phyloP scores from a whole-genome alignment of 768 basidiomycete genomes.

The Serendipita sp. region DNA sequence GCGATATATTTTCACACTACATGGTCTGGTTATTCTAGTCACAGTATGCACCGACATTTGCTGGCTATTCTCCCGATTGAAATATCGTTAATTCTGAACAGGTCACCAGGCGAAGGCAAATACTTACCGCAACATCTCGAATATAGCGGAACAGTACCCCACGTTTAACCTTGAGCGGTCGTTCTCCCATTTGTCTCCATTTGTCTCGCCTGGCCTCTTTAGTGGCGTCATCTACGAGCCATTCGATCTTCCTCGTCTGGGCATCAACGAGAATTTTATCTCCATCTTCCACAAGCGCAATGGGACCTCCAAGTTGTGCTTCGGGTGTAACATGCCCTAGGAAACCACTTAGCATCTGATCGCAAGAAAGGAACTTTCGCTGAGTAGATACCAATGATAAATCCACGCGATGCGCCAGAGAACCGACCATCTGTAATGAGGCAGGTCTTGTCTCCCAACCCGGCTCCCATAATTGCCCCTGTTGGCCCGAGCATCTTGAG shows the following conservation, averaged over 20 bases:
- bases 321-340: constrained; percentile 45
- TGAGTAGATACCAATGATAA: constrained; percentile 33
- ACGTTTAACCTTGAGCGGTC: constrained; percentile 46
- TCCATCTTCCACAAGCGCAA: constrained; percentile 72
- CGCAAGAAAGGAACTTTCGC: neutral
- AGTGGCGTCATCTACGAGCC: constrained; percentile 55
- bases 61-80: constrained; percentile 35
- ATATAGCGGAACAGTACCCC: constrained; percentile 70
- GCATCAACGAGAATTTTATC: constrained; percentile 65
- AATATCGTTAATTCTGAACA: neutral
- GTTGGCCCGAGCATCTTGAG: constrained; percentile 52
- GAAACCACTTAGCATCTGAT: neutral
- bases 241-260: constrained; percentile 44
- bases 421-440: constrained; percentile 83
- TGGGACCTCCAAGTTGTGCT: constrained; percentile 69
- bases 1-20: neutral
- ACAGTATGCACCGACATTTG: constrained; percentile 66
- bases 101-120: constrained; percentile 17
- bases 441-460: constrained; percentile 58
- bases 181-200: constrained; percentile 56
- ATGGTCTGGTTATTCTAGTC: constrained; percentile 27
- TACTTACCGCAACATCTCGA: constrained; percentile 66
- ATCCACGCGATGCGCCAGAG: constrained; percentile 62
- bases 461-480: constrained; percentile 70
- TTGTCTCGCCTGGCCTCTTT: constrained; percentile 39